Evolutionary conservation across 2,329 filamentous ascomycete species (phyloP), one percentile per base, ranked within the genome.

Genomic region (Dothideomycetes sp.): DNA sequence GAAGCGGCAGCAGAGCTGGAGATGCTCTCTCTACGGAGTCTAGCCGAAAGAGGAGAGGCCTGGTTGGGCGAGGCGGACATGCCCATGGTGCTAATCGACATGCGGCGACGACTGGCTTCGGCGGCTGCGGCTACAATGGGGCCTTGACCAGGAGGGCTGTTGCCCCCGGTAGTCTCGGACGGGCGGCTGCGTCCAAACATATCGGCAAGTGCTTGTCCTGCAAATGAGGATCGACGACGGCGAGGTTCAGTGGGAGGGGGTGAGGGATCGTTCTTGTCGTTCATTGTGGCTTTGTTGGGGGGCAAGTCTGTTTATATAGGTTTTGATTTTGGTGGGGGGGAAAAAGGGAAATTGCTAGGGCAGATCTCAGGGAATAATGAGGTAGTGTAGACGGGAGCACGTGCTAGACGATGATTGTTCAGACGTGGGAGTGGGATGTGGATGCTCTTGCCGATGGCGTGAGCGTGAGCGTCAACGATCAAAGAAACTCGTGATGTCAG

Each of bases 41-140:
- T 61, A 41, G 64, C 56, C n/a, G 61, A 63, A 35, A 58, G 59
- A 25, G 65, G 65, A 4, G 64, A 65, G 20, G 56, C 57, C 43
- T 63, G 58, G 52, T 57, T 63, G 19, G 64, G 61, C 5, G 65
- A 65, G 48, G 56, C 62, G 37, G 61, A 62, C 10, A 70, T 61
- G 33, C 67, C 68, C 44, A 70, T 58, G 1, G 68, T 70, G 40
- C 66, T 69, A 45, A 71, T 53, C 5, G 68, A 70, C 22, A 71
- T 61, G 36, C 68, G 66, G 43, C 68, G 61, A 38, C 64, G 63
- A 48, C 68, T 65, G 39, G 67, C 67, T 49, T 70, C 64, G 46
- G 63, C 65, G 27, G 68, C 68, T 22, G 68, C 68, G 22, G 60
- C 60, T 28, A 65, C 64, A 49, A 70, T 70, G 40, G 68, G 65